Base-by-base conservation (phyloP, 164 flowering plant genomes). In the Tetrastigma voinierianum region DNA sequence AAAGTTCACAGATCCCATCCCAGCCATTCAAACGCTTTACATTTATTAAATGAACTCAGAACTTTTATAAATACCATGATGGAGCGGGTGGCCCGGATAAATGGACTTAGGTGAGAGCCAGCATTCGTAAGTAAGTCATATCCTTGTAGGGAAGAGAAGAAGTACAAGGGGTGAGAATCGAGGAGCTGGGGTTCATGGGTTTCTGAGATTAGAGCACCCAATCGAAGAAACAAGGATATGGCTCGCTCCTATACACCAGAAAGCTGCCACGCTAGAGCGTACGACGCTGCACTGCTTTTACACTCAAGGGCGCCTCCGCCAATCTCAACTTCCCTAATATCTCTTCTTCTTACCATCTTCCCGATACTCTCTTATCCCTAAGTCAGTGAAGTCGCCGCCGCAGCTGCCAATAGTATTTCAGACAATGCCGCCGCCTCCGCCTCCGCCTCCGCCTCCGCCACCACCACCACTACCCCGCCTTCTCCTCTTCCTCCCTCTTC, bases 141-240 rank as follows among this genome's bases (percentile, higher is more conserved):
- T 17, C 11, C 43, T 16, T 15, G 32, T 4, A 49, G 51, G 2
- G 61, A 20, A 54, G 85, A 74, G 63, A 94, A 80, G 85, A 90
- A 87, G 81, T 93, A 81, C 83, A 91, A 86, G 70, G 98, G 98
- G 97, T 91, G 54, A 86, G 97, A 72, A 93, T 93, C n/a, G 98
- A 90, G 98, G 64, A 93, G 96, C 64, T 93, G 98, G 98, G 98
- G 98, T 0, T 93, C 98, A 69, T 93, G 89, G 87, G 98, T 93
- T 3, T 89, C 96, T 10, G 97, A 93, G 65, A 90, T 93, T 13
- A 85, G 98, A 63, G 96, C 98, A 11, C 98, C 97, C 14, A 86
- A 86, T 69, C 98, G 90, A 21, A 91, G n/a, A 91, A 56, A 85
- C 97, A 59, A 83, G 98, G 67, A 93, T 93, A 13, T 93, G 98